Evolutionary conservation across 768 basidiomycete genomes (phyloP).

Genomic region (Polyporus arcularius): DNA sequence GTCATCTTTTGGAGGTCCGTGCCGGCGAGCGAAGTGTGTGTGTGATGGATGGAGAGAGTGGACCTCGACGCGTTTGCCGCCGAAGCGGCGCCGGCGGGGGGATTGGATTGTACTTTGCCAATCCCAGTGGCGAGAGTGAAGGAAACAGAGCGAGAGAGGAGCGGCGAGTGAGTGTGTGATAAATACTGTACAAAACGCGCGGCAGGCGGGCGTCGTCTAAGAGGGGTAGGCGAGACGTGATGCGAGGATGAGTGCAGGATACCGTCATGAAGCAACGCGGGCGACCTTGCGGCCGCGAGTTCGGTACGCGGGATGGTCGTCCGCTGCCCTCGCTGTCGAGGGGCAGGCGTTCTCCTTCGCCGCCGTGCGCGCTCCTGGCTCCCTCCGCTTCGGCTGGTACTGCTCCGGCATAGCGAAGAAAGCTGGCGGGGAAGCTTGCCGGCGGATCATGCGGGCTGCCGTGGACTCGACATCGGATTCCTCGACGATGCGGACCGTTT

Average conservation of each 20-base stretch:
- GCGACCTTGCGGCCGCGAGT: slow-evolving; percentile 45
- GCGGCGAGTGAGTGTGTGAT: slow-evolving; percentile 9
- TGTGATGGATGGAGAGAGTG: background rate
- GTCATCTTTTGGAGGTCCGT: slow-evolving; percentile 22
- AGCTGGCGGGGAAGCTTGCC: slow-evolving; percentile 12
- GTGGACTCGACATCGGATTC: slow-evolving; percentile 2
- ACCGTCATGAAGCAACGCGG: slow-evolving; percentile 36
- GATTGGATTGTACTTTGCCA: slow-evolving; percentile 22
- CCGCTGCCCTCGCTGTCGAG: slow-evolving; percentile 3
- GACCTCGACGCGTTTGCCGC: slow-evolving; percentile 16
- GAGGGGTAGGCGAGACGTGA: slow-evolving; percentile 13
- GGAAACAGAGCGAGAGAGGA: slow-evolving; percentile 4
- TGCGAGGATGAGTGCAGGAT: background rate
- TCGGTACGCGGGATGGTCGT: slow-evolving; percentile 39
- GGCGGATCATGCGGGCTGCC: slow-evolving; percentile 5
- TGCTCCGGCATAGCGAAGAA: slow-evolving; percentile 23
- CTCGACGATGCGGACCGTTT: background rate
- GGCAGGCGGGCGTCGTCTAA: slow-evolving; percentile 15
- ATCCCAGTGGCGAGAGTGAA: slow-evolving; percentile 20
- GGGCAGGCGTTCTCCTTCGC: slow-evolving; percentile 15
- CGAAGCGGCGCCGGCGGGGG: slow-evolving; percentile 17
- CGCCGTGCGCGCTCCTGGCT: background rate
- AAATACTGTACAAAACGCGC: slow-evolving; percentile 22
- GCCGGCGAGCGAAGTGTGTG: slow-evolving; percentile 9
- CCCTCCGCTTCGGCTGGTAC: slow-evolving; percentile 17